Base-by-base conservation (phyloP, 1,284 basidiomycete species). In the Phenoliferia sp. region DNA sequence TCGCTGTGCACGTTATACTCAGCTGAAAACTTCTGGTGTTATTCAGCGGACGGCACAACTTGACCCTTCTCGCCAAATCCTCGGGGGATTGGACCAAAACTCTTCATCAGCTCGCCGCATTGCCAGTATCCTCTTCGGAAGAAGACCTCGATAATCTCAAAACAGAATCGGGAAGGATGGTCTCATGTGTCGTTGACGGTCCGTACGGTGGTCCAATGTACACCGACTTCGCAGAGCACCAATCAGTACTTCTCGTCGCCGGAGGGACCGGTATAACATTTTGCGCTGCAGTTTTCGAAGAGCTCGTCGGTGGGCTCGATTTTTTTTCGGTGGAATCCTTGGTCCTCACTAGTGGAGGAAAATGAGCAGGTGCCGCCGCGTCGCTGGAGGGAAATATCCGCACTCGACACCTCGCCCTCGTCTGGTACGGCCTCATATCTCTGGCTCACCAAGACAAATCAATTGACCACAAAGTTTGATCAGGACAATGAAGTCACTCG, bases 241-340 rank as follows among this genome's bases (percentile, higher is more conserved):
- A 71, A 17, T 60, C 65, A 6, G 67, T 70, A 9, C 4, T 74
- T 22, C 67, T 74, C 39, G 31, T 71, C 16, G 73, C 71, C 6
- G 73, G 68, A 16, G 71, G 71, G 3, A 63, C 60, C 12, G 73
- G 73, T 15, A 72, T 72, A n/a, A 74, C 70, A 3, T 71, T 64
- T 36, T 48, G 59, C 19, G 65, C 67, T 3, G 50, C 60, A n/a
- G 32, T 64, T 26, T 72, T 19, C 68, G 69, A 61, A 35, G 57
- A 28, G 62, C 48, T 62, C 16, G 22, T 59, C 10, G n/a, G 35
- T 16, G 31, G 26, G n/a, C n/a, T n/a, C n/a, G n/a, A n/a, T n/a
- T n/a, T n/a, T n/a, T n/a, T n/a, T n/a, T n/a, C n/a, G n/a, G n/a
- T n/a, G n/a, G n/a, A n/a, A n/a, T n/a, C n/a, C n/a, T n/a, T n/a